A percentile compares a stretch with the other conserved stretches of the same genome.
phyloP scores from a whole-genome alignment of 2,329 filamentous ascomycete species.

The Colletotrichum abscissum region DNA sequence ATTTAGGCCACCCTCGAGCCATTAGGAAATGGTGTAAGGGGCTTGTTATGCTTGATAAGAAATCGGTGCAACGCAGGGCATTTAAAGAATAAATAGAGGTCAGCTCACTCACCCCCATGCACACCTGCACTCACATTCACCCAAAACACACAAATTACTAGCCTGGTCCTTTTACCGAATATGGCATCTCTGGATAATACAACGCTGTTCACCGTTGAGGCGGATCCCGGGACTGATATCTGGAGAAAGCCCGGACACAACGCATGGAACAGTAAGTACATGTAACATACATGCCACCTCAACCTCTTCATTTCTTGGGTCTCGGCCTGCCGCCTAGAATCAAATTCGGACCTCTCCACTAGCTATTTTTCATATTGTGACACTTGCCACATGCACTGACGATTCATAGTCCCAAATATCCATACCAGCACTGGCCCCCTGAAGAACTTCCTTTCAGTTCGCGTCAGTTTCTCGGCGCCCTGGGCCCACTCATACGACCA shows the following conservation, averaged over 20 bases:
- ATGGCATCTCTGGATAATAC: background rate
- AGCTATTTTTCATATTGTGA: background rate
- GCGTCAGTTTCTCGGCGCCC: slow-evolving; percentile 69
- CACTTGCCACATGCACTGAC: slow-evolving; percentile 26
- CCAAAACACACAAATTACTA: background rate
- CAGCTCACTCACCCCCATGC: background rate
- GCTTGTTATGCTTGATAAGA: background rate
- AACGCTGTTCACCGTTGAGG: slow-evolving; percentile 61
- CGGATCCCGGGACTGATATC: slow-evolving; percentile 74
- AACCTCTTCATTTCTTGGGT: background rate
- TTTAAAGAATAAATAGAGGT: background rate
- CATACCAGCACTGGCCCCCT: slow-evolving; percentile 58
- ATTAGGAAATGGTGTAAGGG: background rate
- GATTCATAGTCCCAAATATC: slow-evolving; percentile 30
- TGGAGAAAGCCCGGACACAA: slow-evolving; percentile 75
- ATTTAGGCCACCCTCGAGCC: background rate
- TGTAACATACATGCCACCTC: background rate
- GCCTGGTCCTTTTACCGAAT: background rate
- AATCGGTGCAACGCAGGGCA: background rate
- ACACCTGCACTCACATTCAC: background rate
- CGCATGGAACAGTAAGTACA: slow-evolving; percentile 67
- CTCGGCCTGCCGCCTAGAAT: no score
- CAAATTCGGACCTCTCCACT: background rate
- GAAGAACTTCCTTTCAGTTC: slow-evolving; percentile 68
- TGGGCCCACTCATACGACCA: slow-evolving; percentile 59